Base-by-base conservation (phyloP, 2,329 filamentous ascomycete species). In the Hymenoscyphus fraxineus region DNA sequence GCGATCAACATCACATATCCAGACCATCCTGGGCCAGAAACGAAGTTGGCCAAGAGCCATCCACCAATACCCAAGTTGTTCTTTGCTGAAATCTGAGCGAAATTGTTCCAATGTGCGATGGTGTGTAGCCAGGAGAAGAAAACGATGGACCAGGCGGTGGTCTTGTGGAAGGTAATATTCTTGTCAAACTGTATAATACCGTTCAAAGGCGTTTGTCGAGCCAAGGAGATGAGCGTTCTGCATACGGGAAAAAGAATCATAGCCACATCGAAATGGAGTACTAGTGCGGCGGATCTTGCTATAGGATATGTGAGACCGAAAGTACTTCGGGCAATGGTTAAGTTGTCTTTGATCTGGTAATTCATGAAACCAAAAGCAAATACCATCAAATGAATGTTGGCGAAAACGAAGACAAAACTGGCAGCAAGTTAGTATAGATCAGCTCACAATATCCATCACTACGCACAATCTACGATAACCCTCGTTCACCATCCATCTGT, bases 401-500 rank as follows among this genome's bases (percentile, higher is more conserved):
- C 83, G 77, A 94, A 95, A 60, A 91, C 81, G 71, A 88, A 87
- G 65, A 94, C 90, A 73, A 93, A 92, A 71, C 89, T 91, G 70
- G 2, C 7, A 47, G 9, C 38, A 55, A n/a, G 70, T 78, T 74
- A 78, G 74, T 65, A 57, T 61, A 59, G 58, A 58, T 61, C 35
- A n/a, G 41, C 56, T 32, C 54, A 32, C 9, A 62, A n/a, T 56
- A 64, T 61, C 64, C 35, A 41, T 55, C 38, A 32, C 19, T 63
- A 84, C 88, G 64, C 82, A 92, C 86, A 94, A 83, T 85, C 90
- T 83, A 75, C 90, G 84, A 76, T 92, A 93, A 66, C 91, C 91
- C 76, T 94, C 91, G 75, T 94, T 94, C 67, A 94, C 89, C 91
- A 95, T 93, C 91, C 91, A 95, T 69, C 88, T 82, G 76, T 93